Evolutionary conservation across 305 asterid species (phyloP).

Genomic region (Lippia alba): DNA sequence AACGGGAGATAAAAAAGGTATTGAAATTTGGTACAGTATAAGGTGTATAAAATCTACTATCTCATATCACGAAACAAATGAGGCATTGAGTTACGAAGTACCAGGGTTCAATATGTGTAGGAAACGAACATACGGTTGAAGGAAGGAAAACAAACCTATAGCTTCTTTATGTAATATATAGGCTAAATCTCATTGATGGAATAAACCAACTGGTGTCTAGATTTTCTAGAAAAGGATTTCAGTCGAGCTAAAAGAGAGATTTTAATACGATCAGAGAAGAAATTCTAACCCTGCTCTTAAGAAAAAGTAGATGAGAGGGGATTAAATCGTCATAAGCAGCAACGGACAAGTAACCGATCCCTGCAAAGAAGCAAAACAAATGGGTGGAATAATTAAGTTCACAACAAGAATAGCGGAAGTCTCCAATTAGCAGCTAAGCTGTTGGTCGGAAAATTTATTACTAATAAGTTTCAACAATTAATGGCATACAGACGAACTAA

Average conservation of each 20-base stretch:
- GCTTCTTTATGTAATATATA: background rate
- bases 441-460: background rate
- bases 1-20: too few species aligned
- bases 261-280: conserved; percentile 13
- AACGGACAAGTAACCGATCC: conserved; percentile 90
- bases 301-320: conserved; percentile 83
- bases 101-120: background rate
- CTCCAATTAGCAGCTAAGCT: conserved; percentile 2
- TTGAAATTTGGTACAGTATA: too few species aligned
- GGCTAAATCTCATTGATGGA: background rate
- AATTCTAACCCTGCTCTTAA: conserved; percentile 69
- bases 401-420: background rate
- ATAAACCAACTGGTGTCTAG: background rate
- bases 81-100: background rate
- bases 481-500: background rate
- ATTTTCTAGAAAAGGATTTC: conserved; percentile 5
- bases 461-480: background rate
- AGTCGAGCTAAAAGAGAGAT: conserved; percentile 5
- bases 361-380: conserved; percentile 51
- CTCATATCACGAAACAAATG: too few species aligned
- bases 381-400: conserved; percentile 17
- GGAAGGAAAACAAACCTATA: background rate
- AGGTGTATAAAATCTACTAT: too few species aligned
- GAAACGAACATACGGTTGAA: background rate
- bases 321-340: conserved; percentile 78